Evolutionary conservation across 768 basidiomycete species (phyloP).

Genomic region (Tephrocybe sp.): DNA sequence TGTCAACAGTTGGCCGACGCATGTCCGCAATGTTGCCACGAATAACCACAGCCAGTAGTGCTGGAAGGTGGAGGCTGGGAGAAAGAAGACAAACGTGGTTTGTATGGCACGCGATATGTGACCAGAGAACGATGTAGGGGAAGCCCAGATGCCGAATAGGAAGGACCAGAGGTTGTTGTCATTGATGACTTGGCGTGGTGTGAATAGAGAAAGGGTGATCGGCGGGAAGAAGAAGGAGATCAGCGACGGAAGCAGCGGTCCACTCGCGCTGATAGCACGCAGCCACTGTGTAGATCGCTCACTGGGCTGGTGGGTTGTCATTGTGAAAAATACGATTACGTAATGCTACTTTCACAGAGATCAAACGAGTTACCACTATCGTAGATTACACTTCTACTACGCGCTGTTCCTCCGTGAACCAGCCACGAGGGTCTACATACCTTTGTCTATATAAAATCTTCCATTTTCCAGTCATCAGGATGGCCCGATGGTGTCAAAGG

Average conservation of each 20-base stretch:
- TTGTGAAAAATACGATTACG: too few relatives aligned
- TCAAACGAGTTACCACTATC: too few relatives aligned
- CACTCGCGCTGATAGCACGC: conserved; percentile 7
- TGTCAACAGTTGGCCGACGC: conserved; percentile 24
- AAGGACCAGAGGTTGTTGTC: conserved; percentile 30
- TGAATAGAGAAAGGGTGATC: conserved; percentile 24
- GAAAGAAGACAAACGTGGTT: conserved; percentile 18
- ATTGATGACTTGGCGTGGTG: conserved; percentile 37
- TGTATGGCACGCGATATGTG: conserved; percentile 27
- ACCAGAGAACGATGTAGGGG: conserved; percentile 22
- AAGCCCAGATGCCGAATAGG: conserved; percentile 36
- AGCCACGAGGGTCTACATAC: too few relatives aligned
- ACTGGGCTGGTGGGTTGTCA: too few relatives aligned
- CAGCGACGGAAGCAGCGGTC: conserved; percentile 18
- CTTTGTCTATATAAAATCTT: too few relatives aligned
- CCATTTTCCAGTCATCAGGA: too few relatives aligned
- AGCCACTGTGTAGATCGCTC: conserved; percentile 9
- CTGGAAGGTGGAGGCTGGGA: conserved; percentile 17
- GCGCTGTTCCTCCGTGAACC: too few relatives aligned
- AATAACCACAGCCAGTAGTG: conserved; percentile 27
- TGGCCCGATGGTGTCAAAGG: too few relatives aligned
- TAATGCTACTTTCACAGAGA: too few relatives aligned
- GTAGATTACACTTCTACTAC: too few relatives aligned
- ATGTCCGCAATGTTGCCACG: conserved; percentile 22
- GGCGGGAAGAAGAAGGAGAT: conserved; percentile 14